A percentile compares a stretch with the other conserved stretches of the same genome.
Evolutionary conservation across 2,329 filamentous ascomycete genomes (phyloP).

Genomic region (Blastomyces percursus): DNA sequence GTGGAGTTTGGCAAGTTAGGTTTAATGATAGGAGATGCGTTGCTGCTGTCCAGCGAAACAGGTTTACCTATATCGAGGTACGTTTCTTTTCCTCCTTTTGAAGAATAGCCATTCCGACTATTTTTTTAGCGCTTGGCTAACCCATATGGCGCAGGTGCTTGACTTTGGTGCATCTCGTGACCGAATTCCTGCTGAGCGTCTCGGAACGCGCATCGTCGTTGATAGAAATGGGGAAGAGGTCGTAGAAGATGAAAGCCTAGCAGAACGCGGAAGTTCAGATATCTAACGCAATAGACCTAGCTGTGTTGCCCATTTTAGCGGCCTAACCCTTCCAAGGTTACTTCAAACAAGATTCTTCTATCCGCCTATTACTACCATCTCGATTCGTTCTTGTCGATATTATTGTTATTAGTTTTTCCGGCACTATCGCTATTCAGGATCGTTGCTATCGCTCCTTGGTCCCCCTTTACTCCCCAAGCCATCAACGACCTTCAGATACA

Average conservation of each 20-base stretch:
- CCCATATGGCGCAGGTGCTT: constrained; percentile 55
- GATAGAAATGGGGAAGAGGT: constrained; percentile 32
- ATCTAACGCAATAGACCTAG: neutral
- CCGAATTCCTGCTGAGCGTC: constrained; percentile 63
- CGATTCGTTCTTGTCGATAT: neutral
- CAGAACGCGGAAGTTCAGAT: constrained; percentile 3
- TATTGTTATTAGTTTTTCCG: neutral
- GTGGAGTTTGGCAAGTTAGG: constrained; percentile 98
- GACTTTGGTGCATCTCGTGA: constrained; percentile 94
- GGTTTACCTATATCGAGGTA: constrained; percentile 91
- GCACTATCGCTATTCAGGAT: neutral
- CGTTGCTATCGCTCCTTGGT: neutral
- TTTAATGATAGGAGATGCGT: constrained; percentile 94
- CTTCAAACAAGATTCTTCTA: neutral
- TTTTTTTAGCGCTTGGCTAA: constrained; percentile 12
- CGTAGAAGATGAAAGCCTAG: constrained; percentile 24
- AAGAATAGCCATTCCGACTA: neutral
- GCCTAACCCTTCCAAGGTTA: neutral
- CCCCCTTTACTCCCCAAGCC: neutral
- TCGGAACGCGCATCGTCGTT: constrained; percentile 61
- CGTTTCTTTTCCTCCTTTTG: constrained; percentile 24
- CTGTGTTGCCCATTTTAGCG: neutral
- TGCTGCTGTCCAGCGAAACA: constrained; percentile 86
- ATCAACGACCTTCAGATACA: neutral
- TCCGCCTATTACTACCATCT: neutral